These are phyloP conservation scores for Fusarium chlamydosporum DNA, from an alignment of 2,329 filamentous ascomycete species.

Conservation along the genomic window DNA sequence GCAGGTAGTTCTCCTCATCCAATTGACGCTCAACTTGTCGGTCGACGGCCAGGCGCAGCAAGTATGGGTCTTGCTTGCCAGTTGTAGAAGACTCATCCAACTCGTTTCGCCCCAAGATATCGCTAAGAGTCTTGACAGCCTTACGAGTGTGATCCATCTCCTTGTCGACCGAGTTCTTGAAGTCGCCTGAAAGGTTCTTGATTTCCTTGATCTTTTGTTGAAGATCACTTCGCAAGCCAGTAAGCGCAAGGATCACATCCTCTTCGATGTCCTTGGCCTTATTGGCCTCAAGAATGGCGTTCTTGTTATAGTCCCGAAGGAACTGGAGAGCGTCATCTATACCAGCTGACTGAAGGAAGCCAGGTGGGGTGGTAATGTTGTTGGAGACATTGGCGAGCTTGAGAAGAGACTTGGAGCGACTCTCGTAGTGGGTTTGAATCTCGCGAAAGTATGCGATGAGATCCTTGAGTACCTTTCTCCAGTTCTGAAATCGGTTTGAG, in stretches of 20 bases:
- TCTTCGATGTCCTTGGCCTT: slow-evolving; percentile 92
- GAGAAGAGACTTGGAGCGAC: slow-evolving; percentile 82
- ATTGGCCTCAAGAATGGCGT: slow-evolving; percentile 82
- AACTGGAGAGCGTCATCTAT: slow-evolving; percentile 88
- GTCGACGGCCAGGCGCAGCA: slow-evolving; percentile 88
- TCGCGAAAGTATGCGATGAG: slow-evolving; percentile 95
- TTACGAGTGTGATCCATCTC: slow-evolving; percentile 89
- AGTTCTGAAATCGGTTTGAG: slow-evolving; percentile 92
- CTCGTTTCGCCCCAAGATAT: slow-evolving; percentile 83
- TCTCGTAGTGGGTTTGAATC: slow-evolving; percentile 89
- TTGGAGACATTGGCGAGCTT: slow-evolving; percentile 89
- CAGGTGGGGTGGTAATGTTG: slow-evolving; percentile 79
- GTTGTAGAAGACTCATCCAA: slow-evolving; percentile 78
- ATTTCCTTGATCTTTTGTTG: slow-evolving; percentile 99
- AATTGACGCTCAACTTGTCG: slow-evolving; percentile 92
- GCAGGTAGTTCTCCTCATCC: slow-evolving; percentile 97
- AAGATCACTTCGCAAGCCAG: slow-evolving; percentile 87
- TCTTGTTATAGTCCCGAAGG: slow-evolving; percentile 85
- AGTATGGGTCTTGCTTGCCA: slow-evolving; percentile 92
- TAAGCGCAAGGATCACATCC: slow-evolving; percentile 90
- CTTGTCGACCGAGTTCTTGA: slow-evolving; percentile 96
- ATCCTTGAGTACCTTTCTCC: slow-evolving; percentile 96
- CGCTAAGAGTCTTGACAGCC: slow-evolving; percentile 84
- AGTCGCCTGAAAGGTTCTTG: slow-evolving; percentile 91
- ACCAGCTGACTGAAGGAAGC: slow-evolving; percentile 85